Conservation (phyloP, 441 rosid species). For the Pelargonium myrrhifolium region DNA sequence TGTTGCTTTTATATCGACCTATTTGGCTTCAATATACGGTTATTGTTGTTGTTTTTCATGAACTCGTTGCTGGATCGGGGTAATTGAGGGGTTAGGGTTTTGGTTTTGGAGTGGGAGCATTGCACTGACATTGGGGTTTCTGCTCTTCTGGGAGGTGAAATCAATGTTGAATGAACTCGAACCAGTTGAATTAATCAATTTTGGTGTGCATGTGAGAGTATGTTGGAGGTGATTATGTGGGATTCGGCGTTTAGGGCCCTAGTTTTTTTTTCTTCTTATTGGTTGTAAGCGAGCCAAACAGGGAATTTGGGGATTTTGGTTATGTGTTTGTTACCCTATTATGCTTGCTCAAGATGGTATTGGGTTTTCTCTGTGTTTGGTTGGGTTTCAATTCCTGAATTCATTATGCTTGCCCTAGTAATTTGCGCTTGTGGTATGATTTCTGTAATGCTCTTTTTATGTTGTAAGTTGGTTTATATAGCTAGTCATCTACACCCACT, state of each 20-base stretch:
- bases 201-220: not conserved
- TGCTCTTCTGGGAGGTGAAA: not conserved
- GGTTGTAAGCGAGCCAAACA: not conserved
- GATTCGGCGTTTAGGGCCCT: not conserved
- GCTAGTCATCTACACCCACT: not conserved
- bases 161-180: not conserved
- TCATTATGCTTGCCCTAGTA: too few relatives aligned
- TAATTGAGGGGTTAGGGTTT: not conserved
- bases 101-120: not conserved
- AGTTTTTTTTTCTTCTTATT: not conserved
- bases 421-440: not conserved
- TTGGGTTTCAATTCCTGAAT: not conserved
- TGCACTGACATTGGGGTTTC: conserved; percentile 1
- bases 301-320: not conserved
- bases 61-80: not conserved
- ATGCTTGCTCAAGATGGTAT: not conserved
- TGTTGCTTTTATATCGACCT: too few relatives aligned
- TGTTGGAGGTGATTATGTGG: not conserved
- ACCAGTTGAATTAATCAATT: not conserved
- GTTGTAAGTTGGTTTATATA: not conserved
- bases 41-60: not conserved
- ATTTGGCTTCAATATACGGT: too few relatives aligned
- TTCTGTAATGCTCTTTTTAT: not conserved
- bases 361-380: not conserved
- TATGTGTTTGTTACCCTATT: not conserved